These are phyloP conservation scores for Kockiozyma suomiensis DNA, from an alignment of 805 yeast genomes.

Conservation along the genomic window DNA sequence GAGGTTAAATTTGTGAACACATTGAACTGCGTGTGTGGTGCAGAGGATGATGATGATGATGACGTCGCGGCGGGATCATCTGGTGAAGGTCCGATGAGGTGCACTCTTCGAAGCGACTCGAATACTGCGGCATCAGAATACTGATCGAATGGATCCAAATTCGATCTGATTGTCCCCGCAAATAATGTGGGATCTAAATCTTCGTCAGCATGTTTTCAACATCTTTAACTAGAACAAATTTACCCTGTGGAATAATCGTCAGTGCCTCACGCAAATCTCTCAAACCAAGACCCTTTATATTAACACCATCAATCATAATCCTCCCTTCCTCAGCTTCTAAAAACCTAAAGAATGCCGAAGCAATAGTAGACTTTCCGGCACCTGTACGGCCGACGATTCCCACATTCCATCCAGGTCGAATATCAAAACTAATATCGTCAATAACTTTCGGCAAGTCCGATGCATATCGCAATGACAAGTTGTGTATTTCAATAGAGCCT, in stretches of 20 bases:
- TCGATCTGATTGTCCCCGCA: slow-evolving; percentile 73
- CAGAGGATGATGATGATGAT: background rate
- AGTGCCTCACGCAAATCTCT: slow-evolving; percentile 66
- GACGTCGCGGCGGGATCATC: slow-evolving; percentile 3
- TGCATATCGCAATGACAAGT: slow-evolving; percentile 61
- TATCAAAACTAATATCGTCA: slow-evolving; percentile 77
- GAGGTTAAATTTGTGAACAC: slow-evolving; percentile 55
- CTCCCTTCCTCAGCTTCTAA: slow-evolving; percentile 58
- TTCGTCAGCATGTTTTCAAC: background rate
- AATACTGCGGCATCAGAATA: slow-evolving; percentile 62
- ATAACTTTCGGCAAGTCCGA: slow-evolving; percentile 87
- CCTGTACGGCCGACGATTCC: slow-evolving; percentile 92
- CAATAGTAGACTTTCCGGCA: slow-evolving; percentile 80
- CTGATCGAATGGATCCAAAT: slow-evolving; percentile 74
- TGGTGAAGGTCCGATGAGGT: slow-evolving; percentile 18
- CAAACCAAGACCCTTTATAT: slow-evolving; percentile 65
- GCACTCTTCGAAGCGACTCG: slow-evolving; percentile 65
- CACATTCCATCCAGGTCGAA: slow-evolving; percentile 64
- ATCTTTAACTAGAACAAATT: slow-evolving; percentile 37
- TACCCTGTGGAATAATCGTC: slow-evolving; percentile 79
- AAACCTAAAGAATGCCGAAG: slow-evolving; percentile 69
- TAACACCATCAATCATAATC: slow-evolving; percentile 68
- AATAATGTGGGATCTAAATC: slow-evolving; percentile 67
- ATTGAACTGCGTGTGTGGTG: slow-evolving; percentile 13
- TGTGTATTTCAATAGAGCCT: slow-evolving; percentile 58